Evolutionary conservation across 2,329 filamentous ascomycete genomes (phyloP), one percentile per base, ranked within the genome.

Genomic region (Stemphylium beticola): DNA sequence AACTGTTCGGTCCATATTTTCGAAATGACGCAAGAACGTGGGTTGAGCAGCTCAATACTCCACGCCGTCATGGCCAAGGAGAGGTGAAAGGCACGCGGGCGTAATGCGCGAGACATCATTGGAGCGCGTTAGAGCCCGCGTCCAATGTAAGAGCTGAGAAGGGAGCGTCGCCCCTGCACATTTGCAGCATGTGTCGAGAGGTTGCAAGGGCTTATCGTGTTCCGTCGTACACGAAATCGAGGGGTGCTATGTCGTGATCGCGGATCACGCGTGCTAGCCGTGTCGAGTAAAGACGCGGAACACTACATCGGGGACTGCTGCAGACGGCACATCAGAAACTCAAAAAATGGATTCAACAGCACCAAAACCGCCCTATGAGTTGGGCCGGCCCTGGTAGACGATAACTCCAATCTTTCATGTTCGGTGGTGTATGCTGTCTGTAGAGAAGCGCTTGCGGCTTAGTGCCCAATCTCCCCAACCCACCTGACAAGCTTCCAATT

Each of bases 181-280:
- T 18, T 36, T 18, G 54, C 29, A 31, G 32, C 15, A 22, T 44
- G 22, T 14, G 12, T 36, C 14, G 33, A 36, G 14, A 36, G 33
- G n/a, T 49, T 29, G 6, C 26, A 37, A 37, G 34, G 57, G 46
- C 36, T 43, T 48, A 53, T 59, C 44, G 22, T 37, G 42, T 34
- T 51, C 18, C 40, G 42, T 31, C 46, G 58, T 49, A 64, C 55
- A 65, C 69, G 70, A 61, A 61, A 73, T 74, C 56, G 55, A 58
- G 62, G 67, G 63, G 59, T 66, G 38, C n/a, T 56, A 74, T 74
- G 68, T 72, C 71, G 72, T 70, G 66, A 71, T 74, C 65, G 49
- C 42, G 32, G 63, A 68, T 71, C 65, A 22, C 15, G 36, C 14
- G 29, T 11, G 37, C 51, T 58, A 58, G 42, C 45, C 45, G 33